Base-by-base conservation (phyloP, 306 rosid species). In the Prunus armeniaca region DNA sequence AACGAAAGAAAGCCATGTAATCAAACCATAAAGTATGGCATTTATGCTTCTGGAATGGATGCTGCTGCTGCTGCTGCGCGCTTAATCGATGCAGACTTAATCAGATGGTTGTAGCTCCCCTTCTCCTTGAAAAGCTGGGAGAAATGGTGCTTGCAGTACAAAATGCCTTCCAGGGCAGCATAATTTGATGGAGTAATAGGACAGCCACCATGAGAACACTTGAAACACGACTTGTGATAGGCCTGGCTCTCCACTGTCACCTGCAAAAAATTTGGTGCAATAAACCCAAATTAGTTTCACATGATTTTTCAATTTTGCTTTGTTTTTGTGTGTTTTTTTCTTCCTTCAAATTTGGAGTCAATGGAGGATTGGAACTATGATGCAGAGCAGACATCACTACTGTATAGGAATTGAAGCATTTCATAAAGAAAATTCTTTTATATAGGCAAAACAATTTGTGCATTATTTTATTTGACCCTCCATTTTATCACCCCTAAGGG, bases 131-230 rank as follows among this genome's bases (percentile, higher is more conserved):
- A 94, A 75, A 94, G 95, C 86, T 94, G 97, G 19, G 97, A 82
- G 83, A 94, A 94, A 81, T 94, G 98, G 84, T 92, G 98, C 74
- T 94, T 94, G 95, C 98, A 94, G 80, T 94, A 94, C 84, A 94
- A 81, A 80, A 94, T 84, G 32, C 97, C 98, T 81, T 94, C 97
- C 3, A 94, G 85, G 22, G 98, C 97, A 9, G 98, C 98, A 82
- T 94, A 90, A 86, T 89, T 94, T 2, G 98, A 92, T 51, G 97
- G 97, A 1, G 96, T 79, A 81, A 95, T 80, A 60, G 97, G 83
- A 75, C 97, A 94, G 52, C 98, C 97, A 11, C 98, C 98, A 20
- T 94, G 96, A 22, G 98, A 94, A 80, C 98, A 92, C 86, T 95
- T 95, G 83, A 93, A 91, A 79, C 97, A 91, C 56, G 93, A 88